Evolutionary conservation across 768 basidiomycete species (phyloP).

Genomic region (Suillus luteus): DNA sequence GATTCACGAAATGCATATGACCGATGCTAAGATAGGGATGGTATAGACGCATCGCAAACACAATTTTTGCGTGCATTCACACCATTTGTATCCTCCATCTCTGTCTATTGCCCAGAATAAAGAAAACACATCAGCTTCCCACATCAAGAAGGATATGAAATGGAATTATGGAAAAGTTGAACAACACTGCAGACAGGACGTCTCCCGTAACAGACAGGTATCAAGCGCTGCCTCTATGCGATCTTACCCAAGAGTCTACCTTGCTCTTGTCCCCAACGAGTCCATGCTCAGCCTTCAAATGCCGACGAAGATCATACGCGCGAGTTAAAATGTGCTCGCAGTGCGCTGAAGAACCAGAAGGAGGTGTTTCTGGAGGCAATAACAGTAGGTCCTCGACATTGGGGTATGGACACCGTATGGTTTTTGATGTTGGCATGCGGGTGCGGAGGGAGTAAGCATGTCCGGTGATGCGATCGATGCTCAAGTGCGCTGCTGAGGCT

Average conservation of each 20-base stretch:
- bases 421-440: conserved; percentile 38
- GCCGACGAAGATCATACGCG: conserved; percentile 85
- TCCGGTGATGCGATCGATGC: conserved; percentile 61
- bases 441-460: conserved; percentile 54
- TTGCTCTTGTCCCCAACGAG: conserved; percentile 59
- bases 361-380: conserved; percentile 10
- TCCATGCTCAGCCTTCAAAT: conserved; percentile 70
- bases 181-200: neutral
- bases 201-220: too few species aligned
- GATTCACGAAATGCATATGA: neutral
- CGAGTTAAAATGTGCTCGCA: conserved; percentile 80
- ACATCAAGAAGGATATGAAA: neutral
- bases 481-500: conserved; percentile 11
- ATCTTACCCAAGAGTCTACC: conserved; percentile 58
- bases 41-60: neutral
- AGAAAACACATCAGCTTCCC: neutral
- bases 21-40: neutral
- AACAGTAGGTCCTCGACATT: conserved; percentile 38
- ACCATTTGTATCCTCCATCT: neutral
- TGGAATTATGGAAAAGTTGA: neutral
- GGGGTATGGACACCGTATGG: conserved; percentile 66
- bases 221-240: conserved; percentile 13
- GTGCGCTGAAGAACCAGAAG: conserved; percentile 19
- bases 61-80: neutral
- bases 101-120: neutral